Base-by-base conservation (phyloP, 441 rosid species). In the Bruguiera hainesii region DNA sequence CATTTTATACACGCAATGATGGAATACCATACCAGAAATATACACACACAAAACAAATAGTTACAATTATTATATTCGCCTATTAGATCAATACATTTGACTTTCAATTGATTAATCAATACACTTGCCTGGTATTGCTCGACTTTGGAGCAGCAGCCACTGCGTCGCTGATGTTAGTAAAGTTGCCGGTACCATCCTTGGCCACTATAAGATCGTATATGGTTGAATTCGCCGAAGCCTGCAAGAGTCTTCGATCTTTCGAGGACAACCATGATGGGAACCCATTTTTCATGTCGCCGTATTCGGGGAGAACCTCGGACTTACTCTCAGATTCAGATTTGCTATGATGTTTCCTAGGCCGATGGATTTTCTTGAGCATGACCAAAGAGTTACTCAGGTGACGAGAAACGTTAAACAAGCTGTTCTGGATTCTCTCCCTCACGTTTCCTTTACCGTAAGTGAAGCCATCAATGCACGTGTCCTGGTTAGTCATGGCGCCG, bases 281-380 rank as follows among this genome's bases (percentile, higher is more conserved):
- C 50, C 59, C 61, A 2, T 56, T 59, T 52, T 56, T 70, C 49
- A 65, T 64, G 51, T 73, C 69, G 3, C 56, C 58, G 25, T 81
- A 66, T 49, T 63, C 82, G 1, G 81, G 80, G 50, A 56, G 61
- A 55, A 39, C 63, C 67, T 66, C 83, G 15, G 73, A 50, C 63
- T 65, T 49, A 11, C 48, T 42, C 3, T 42, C 18, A 42, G 18
- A 42, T 42, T 42, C 48, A 42, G 48, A 42, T 42, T 42, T 11
- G 15, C 48, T 13, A 42, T 64, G 68, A 63, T 18, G 75, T 66
- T 11, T 74, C 48, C 48, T 65, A 52, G 64, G 65, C 7, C 85
- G 86, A 0, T 90, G 83, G 82, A 90, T 78, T 82, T 86, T 87
- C 83, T 81, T 90, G 48, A 83, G 73, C 68, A 86, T 71, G 1